Base-by-base conservation (phyloP, 1,284 basidiomycete genomes). In the Hypsizygus ulmarius region DNA sequence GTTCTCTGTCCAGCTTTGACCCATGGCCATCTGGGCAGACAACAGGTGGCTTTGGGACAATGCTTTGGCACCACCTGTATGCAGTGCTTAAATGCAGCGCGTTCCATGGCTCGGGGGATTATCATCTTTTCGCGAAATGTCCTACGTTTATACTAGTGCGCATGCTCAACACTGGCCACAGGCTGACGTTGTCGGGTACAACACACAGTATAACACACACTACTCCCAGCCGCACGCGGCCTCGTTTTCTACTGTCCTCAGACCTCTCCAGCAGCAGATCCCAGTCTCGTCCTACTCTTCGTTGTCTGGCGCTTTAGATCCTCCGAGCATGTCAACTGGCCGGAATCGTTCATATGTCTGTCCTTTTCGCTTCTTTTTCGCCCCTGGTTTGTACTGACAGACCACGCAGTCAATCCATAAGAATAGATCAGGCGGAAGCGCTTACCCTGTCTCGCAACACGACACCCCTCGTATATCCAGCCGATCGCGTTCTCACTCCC, bases 281-380 rank as follows among this genome's bases (percentile, higher is more conserved):
- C 46, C 45, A 9, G 14, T 54, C 16, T 49, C 50, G 19, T 37
- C 52, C 5, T 54, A 46, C 38, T 49, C 52, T 15, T 36, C 52
- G 15, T 49, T 54, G 3, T 19, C 46, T 6, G 52, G 43, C 21
- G 50, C 50, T 3, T 8, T 49, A 25, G 50, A 54, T 29, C 45
- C 34, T n/a, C 28, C 43, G n/a, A 40, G 27, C 3, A 30, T 37
- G n/a, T 42, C 39, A 5, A 41, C 45, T 30, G 42, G 43, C 30
- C 47, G 36, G 35, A 45, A 43, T 30, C 36, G 44, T 29, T 6
- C 18, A 1, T 25, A 43, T 19, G 52, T 53, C 29, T 21, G 43
- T 51, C 19, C 5, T 8, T 18, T 30, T 11, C 32, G 25, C 35
- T 15, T 34, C 32, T 35, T 44, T 11, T 12, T 33, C 29, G 5